Base-by-base conservation (phyloP, 768 basidiomycete genomes). In the Roridomyces roridus region DNA sequence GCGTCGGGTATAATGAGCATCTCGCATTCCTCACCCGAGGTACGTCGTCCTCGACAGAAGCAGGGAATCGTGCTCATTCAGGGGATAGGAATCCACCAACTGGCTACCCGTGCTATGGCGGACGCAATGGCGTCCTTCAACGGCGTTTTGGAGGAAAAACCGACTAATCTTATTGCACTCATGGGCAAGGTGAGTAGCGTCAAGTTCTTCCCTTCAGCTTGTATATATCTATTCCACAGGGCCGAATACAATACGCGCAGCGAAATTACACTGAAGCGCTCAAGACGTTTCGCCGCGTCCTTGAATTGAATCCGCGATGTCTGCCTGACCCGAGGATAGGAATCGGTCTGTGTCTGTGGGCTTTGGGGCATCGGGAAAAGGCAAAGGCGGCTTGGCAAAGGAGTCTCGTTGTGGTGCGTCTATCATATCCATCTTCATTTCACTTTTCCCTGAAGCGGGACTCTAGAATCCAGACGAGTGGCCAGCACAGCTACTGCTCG, bases 281-380 rank as follows among this genome's bases (percentile, higher is more conserved):
- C 24, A 88, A 89, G 60, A 67, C 88, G 6, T 98, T 96, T 70
- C 96, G 98, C 69, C 85, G 87, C 44, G 88, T 96, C 9, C 79
- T 98, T 11, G 78, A 82, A 26, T 81, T 91, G 37, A 87, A 85
- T 51, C 95, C 96, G 0, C 74, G 80, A 17, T 94, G 92, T 72
- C 75, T 80, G 23, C 97, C 96, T 0, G 96, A 99, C 71, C 96
- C 97, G 29, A 85, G 97, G 7, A 90, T 98, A 54, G 97, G 97
- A 17, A 93, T 98, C 36, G 97, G 97, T 9, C 75, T 99, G 5
- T 98, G 96, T 72, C 77, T 94, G 20, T 98, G 93, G 94, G 85
- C 91, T 5, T 77, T 97, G 75, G 91, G 91, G 55, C 85, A 96
- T 63, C 89, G 88, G 58, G 79, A 81, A 2, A 89, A 88, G 63